Base-by-base conservation (phyloP, 768 basidiomycete species). In the Rhodosporidiobolus sp. region DNA sequence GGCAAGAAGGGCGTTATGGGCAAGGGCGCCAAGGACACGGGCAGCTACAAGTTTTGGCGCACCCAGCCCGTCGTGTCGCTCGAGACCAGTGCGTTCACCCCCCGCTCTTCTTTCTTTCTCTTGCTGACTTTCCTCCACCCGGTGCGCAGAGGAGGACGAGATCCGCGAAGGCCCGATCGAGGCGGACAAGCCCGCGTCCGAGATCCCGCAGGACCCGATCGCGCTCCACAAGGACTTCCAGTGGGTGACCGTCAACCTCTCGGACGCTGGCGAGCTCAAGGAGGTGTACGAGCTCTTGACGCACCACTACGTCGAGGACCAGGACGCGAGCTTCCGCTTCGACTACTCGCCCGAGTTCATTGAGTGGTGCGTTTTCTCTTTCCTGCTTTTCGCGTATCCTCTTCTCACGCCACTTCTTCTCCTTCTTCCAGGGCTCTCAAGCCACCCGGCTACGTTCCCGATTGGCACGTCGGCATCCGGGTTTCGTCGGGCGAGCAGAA, bases 21-120 rank as follows among this genome's bases (percentile, higher is more conserved):
- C 19, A 85, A 86, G 75, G 89, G 88, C 77, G 88, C 86, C 78
- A 91, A 92, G 83, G 86, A 90, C 74, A 86, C 89, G 79, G 92
- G 45, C 58, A 69, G 53, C 38, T 60, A 66, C 73, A 74, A 82
- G 94, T 99, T 99, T 82, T 98, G 96, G 96, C 87, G 84, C 46
- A 98, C 95, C 11, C 96, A 99, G 81, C 96, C 96, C 6, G 96
- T 99, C 12, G 90, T 92, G n/a, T 92, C 94, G 79, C 82, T 87
- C 66, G 90, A 90, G 88, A 78, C 77, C 81, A 56, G 75, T 77
- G 26, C 24, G 55, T 43, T 65, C 24, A 28, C 45, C 20, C 14
- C 35, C 28, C 34, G 8, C 38, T 24, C 46, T 20, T 22, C 17
- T 4, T 0, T n/a, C 10, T 24, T 50, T 8, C 22, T 8, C n/a